Conservation (phyloP, 164 flowering plant species). For the Macadamia integrifolia region DNA sequence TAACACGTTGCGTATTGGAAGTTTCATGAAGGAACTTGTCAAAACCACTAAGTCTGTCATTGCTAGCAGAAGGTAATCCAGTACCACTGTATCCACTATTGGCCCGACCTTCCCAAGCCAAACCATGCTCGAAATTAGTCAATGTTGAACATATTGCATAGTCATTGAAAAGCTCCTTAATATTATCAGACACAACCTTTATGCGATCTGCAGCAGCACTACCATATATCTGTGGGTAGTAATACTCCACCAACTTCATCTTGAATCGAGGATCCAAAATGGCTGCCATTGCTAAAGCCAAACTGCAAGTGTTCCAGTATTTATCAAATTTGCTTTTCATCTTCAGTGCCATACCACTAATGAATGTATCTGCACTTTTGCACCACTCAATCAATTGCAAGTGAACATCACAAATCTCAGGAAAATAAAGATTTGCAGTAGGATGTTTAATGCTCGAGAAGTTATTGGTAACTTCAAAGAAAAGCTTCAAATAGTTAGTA, state of each 20-base stretch:
- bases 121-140: constrained; percentile 32
- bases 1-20: constrained; percentile 35
- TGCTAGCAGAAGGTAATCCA: constrained; percentile 24
- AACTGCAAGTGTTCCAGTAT: constrained; percentile 64
- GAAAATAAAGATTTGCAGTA: constrained; percentile 58
- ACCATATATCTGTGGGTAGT: constrained; percentile 54
- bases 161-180: constrained; percentile 52
- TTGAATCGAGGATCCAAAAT: constrained; percentile 71
- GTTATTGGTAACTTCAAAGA: constrained; percentile 43
- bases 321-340: constrained; percentile 60
- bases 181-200: constrained; percentile 43
- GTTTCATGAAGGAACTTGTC: constrained; percentile 62
- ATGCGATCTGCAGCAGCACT: constrained; percentile 37
- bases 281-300: constrained; percentile 54
- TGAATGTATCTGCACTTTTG: constrained; percentile 42
- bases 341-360: constrained; percentile 48
- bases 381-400: constrained; percentile 56
- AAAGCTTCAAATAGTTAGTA: constrained; percentile 43
- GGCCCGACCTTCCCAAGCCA: constrained; percentile 12
- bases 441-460: constrained; percentile 38
- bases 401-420: constrained; percentile 59
- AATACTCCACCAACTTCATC: constrained; percentile 72
- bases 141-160: constrained; percentile 35
- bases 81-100: constrained; percentile 19
- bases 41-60: constrained; percentile 48